These are phyloP conservation scores for Brassica nigra DNA, from an alignment of 345 rosid genomes.

Conservation along the genomic window DNA sequence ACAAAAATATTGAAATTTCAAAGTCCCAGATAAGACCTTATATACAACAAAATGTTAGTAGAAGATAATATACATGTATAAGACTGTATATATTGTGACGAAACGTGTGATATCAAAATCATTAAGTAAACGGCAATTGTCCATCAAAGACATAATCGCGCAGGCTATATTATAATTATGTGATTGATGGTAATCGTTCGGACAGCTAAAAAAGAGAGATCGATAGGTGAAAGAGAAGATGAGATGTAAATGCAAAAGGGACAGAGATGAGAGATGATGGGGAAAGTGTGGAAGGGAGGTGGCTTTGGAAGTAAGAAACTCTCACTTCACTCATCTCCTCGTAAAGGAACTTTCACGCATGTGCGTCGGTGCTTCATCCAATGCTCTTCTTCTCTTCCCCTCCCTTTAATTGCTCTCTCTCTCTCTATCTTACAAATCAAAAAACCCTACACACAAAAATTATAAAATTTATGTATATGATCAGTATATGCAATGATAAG, in stretches of 20 bases:
- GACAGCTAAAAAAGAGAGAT: background rate
- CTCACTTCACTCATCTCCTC: constrained; percentile 50
- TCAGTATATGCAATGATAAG: background rate
- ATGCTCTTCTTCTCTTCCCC: constrained; percentile 49
- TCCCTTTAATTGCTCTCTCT: constrained; percentile 20
- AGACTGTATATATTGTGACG: too few relatives aligned
- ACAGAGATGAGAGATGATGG: constrained; percentile 10
- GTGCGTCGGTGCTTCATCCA: constrained; percentile 59
- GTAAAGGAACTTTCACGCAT: constrained; percentile 66
- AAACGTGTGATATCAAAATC: too few relatives aligned
- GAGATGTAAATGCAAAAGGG: constrained; percentile 13
- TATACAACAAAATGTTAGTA: too few relatives aligned
- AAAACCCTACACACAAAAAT: constrained; percentile 2
- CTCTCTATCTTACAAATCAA: background rate
- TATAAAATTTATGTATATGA: background rate
- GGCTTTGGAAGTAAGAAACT: constrained; percentile 45
- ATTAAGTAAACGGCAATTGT: too few relatives aligned
- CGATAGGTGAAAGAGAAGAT: background rate
- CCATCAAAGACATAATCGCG: background rate
- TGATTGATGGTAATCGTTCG: background rate
- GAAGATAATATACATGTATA: too few relatives aligned
- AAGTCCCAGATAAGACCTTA: too few relatives aligned
- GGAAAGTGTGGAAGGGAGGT: constrained; percentile 36
- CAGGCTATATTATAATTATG: background rate
- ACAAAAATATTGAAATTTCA: background rate